These are phyloP conservation scores for Lecanicillium sp. DNA, from an alignment of 2,329 filamentous ascomycete species.

Conservation along the genomic window DNA sequence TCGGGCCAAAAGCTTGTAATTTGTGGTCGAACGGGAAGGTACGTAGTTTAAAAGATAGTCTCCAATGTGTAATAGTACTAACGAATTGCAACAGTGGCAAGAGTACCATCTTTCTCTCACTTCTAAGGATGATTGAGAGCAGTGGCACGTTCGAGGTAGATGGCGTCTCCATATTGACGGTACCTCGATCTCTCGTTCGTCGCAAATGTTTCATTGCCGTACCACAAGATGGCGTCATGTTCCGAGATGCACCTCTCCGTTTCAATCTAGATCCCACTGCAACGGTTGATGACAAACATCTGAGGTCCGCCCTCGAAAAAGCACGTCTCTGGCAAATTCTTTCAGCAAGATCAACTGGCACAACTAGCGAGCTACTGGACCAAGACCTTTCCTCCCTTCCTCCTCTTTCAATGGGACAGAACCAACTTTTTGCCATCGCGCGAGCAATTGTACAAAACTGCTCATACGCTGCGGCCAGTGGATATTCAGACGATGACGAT, in stretches of 20 bases:
- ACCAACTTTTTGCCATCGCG: conserved; percentile 23
- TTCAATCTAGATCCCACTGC: conserved; percentile 14
- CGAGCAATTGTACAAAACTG: conserved; percentile 19
- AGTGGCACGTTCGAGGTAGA: conserved; percentile 20
- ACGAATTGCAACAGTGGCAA: conserved; percentile 16
- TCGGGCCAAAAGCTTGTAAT: conserved; percentile 15
- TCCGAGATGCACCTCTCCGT: conserved; percentile 12
- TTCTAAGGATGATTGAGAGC: conserved; percentile 12
- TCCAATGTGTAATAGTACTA: conserved; percentile 3
- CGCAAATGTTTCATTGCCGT: conserved; percentile 21
- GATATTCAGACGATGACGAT: conserved; percentile 1
- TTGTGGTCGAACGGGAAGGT: conserved; percentile 19
- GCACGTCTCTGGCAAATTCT: conserved; percentile 9
- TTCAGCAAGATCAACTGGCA: not conserved
- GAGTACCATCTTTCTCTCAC: conserved; percentile 15
- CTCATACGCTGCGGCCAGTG: conserved; percentile 6
- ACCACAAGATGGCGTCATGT: conserved; percentile 19
- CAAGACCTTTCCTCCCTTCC: conserved; percentile 16
- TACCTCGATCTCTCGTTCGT: conserved; percentile 17
- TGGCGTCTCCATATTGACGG: conserved; percentile 15
- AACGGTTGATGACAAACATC: conserved; percentile 2
- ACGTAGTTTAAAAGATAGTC: conserved; percentile 1
- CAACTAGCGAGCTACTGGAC: conserved; percentile 14
- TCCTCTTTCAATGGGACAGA: conserved; percentile 22
- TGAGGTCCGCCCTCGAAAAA: conserved; percentile 9